Evolutionary conservation across 208 protist genomes (phyloP), one percentile per base, ranked within the genome.

Genomic region (Wallacemonas rigidus): DNA sequence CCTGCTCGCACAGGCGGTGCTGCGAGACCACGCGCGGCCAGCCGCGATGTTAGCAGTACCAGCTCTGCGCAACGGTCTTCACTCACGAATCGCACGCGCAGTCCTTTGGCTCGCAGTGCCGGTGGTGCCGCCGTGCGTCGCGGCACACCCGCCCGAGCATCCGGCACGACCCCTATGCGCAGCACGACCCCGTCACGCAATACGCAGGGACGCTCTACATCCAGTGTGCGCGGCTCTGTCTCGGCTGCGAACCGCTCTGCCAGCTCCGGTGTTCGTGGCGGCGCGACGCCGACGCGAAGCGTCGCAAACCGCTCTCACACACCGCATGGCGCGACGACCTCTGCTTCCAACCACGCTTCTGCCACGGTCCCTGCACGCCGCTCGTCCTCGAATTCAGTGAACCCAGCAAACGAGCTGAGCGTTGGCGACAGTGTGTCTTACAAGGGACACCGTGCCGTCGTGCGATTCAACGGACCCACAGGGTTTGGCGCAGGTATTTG

Each of bases 381-480:
- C 61, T 26, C 61, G 15, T 69, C 64, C 8, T 73, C 65, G 9
- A 61, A 53, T 39, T 36, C 72, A 43, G 80, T 88, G 48, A 88
- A 77, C 60, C 83, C 85, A 0, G 82, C 86, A 41, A 93, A 91
- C 58, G 89, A 93, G 50, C 79, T 96, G 6, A 81, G 87, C 54
- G 56, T 93, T 60, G 85, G 83, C 36, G 89, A 94, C 45, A 81
- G 84, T 39, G 89, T 96, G n/a, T 82, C 79, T 39, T 96, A 96
- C 79, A 94, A 94, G 76, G 88, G 89, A 38, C 91, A 81, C 75
- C 78, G 86, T 41, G 91, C 88, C 12, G 77, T 94, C 45, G 89
- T 96, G 54, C 91, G 89, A 51, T 96, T 95, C 63, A 94, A 93
- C 74, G 91, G 91, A 0, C 62, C 87, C 5, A 96, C 91, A 14